Base-by-base conservation (phyloP, 257 asterid genomes). In the Euphrasia confusa region DNA sequence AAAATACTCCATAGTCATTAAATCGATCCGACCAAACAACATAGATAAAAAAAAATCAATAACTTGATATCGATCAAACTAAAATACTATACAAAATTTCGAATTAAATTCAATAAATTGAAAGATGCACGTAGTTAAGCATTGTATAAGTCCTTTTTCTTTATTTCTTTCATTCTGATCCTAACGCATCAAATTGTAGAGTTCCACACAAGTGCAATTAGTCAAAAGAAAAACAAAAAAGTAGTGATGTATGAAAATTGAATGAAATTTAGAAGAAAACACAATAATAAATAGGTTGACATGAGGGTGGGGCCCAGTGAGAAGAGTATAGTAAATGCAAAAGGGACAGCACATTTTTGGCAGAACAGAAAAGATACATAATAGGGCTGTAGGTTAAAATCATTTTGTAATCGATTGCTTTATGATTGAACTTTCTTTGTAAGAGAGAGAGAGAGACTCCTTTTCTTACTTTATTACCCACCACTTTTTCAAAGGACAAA, bases 391-490 rank as follows among this genome's bases (percentile, higher is more conserved):
- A 73, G 84, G 49, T 66, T 48, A 59, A 73, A 85, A 89, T 89
- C 79, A 86, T 89, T 89, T 83, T 85, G 95, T 79, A 89, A 85
- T 89, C 95, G 87, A 89, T 83, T 85, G 95, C 96, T 83, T 89
- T 83, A 84, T 84, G 84, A 84, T 84, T 84, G 92, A 71, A 70
- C 21, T 53, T 49, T 30, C 33, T 30, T 42, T 42, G 44, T 58
- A 68, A 71, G 33, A 48, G 60, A 48, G 12, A 48, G 12, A 54
- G 35, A 55, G 13, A 55, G 24, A 27, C 7, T 14, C 64, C 64
- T 64, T 70, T 48, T 49, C 32, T 44, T 72, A 26, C 73, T 73
- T 64, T 65, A 73, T 78, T 12, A 44, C 47, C 12, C 76, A 58
- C 33, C 33, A 30, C 74, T 77, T 81, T 81, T 77, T 72, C 55